Base-by-base conservation (phyloP, 257 asterid species). In the Coffea canephora region DNA sequence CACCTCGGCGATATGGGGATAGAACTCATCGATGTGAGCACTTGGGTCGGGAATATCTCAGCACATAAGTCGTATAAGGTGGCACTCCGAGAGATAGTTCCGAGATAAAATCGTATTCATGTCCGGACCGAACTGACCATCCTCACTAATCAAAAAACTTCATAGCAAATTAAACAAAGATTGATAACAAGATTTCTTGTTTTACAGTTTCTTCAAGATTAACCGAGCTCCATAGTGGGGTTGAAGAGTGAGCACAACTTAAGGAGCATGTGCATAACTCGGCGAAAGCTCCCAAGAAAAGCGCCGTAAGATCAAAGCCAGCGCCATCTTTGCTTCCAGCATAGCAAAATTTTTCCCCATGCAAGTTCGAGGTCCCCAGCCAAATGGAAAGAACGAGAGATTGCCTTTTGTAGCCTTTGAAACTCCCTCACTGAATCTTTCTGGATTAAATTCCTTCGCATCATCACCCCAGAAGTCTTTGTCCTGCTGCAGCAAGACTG, bases 171-270 rank as follows among this genome's bases (percentile, higher is more conserved):
- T 31, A 31, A 39, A 39, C 43, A 39, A 39, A 39, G 43, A 39
- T 10, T 1, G 3, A 39, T 39, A 39, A 39, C 43, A 39, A 39
- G 43, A 18, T 3, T 14, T 62, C 4, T 39, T 39, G 4, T 39
- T 39, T 39, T 76, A 78, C 15, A 75, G 62, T 61, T 62, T 86
- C 19, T 50, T 79, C 41, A 86, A 21, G 31, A 84, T 31, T 7
- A 84, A 8, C 0, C 77, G 88, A 57, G 86, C 88, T 27, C 88
- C 86, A 54, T 73, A 64, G 25, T 84, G 82, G 25, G 88, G 88
- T 31, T 87, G 89, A 73, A 87, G 67, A 46, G 85, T 81, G 2
- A 87, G 10, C 16, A 73, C 13, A 1, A 8, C 0, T 34, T 8
- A 1, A 12, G 88, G 86, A 31, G 88, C 82, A 59, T 85, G 88